Conservation (phyloP, 306 rosid genomes). For the Lathyrus tuberosus region DNA sequence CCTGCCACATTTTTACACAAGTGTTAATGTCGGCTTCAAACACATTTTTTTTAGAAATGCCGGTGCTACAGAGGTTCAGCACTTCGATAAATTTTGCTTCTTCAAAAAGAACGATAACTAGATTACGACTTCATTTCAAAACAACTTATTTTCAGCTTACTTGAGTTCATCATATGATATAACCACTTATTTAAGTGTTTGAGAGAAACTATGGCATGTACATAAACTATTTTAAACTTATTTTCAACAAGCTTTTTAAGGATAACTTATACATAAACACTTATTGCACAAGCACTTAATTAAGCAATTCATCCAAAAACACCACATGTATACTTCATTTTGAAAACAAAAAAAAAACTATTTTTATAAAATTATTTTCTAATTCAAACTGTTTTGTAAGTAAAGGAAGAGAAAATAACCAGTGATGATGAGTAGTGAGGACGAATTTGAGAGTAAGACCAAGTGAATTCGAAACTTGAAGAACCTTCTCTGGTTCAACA, state of each 20-base stretch:
- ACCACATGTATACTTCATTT: not conserved
- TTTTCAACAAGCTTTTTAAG: not conserved
- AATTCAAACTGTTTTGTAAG: not conserved
- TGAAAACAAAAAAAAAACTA: too few relatives aligned
- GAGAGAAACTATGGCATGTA: not conserved
- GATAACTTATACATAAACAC: not conserved
- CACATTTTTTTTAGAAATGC: too few relatives aligned
- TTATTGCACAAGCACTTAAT: not conserved
- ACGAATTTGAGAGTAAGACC: conserved; percentile 73
- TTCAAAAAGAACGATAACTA: too few relatives aligned
- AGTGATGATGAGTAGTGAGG: conserved; percentile 98
- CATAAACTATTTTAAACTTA: not conserved
- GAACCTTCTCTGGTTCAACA: conserved; percentile 82
- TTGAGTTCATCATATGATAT: too few relatives aligned
- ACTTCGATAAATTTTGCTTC: too few relatives aligned
- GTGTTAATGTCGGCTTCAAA: too few relatives aligned
- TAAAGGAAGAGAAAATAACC: conserved; percentile 40
- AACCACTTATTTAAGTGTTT: not conserved
- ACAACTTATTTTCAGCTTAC: too few relatives aligned
- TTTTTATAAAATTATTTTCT: too few relatives aligned
- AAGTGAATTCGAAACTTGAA: conserved; percentile 61
- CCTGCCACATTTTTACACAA: conserved; percentile 43
- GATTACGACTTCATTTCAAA: too few relatives aligned
- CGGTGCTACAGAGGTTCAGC: too few relatives aligned
- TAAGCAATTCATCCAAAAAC: not conserved